A percentile compares a stretch with the other conserved stretches of the same genome.
These are phyloP conservation scores for Suhomyces choctaworum DNA, from an alignment of 1,139 yeast species.

Conservation along the genomic window DNA sequence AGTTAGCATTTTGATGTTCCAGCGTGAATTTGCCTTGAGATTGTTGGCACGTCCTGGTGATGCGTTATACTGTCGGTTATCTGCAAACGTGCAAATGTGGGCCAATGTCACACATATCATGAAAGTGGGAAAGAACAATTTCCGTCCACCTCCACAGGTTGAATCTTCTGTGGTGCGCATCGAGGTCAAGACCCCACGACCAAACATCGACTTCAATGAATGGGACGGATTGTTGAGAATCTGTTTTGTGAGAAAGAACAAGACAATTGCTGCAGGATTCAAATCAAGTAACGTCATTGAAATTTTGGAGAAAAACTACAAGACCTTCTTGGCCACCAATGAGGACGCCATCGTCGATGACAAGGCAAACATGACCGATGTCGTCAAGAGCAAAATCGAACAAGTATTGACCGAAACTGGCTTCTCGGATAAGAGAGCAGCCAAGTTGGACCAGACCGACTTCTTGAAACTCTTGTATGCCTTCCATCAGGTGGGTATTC, in stretches of 20 bases:
- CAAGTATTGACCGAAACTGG: conserved; percentile 77
- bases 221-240: conserved; percentile 96
- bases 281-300: conserved; percentile 80
- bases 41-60: conserved; percentile 96
- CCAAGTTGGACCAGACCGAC: conserved; percentile 93
- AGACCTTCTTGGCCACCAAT: conserved; percentile 66
- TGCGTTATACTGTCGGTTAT: conserved; percentile 81
- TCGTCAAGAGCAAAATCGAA: conserved; percentile 59
- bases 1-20: conserved; percentile 95
- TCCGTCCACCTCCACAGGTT: conserved; percentile 98
- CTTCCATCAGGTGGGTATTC: conserved; percentile 96
- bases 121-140: conserved; percentile 97
- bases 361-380: conserved; percentile 38
- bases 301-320: conserved; percentile 85
- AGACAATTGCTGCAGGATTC: conserved; percentile 91
- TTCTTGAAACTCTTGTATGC: conserved; percentile 84
- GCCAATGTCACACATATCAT: conserved; percentile 96
- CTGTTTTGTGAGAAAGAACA: conserved; percentile 88
- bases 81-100: conserved; percentile 99
- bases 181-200: conserved; percentile 89
- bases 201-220: conserved; percentile 86
- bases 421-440: conserved; percentile 82
- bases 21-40: conserved; percentile 93
- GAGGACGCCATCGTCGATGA: conserved; percentile 55
- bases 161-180: conserved; percentile 95